Conservation (phyloP, 345 rosid genomes). For the Citrus australasica region DNA sequence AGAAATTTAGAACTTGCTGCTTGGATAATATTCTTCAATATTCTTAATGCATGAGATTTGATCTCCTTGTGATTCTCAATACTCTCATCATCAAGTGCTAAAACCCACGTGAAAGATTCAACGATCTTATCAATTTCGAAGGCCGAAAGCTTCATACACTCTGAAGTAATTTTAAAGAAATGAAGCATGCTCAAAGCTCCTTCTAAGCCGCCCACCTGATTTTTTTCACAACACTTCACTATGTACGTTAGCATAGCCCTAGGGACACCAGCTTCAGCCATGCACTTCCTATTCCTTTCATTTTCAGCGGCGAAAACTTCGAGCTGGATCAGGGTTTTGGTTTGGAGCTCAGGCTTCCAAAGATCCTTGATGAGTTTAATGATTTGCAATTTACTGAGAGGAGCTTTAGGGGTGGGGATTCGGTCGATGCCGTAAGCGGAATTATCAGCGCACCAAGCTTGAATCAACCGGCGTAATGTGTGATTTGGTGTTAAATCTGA, state of each 20-base stretch:
- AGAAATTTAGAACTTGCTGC: constrained; percentile 32
- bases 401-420: constrained; percentile 55
- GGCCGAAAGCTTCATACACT: constrained; percentile 19
- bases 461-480: constrained; percentile 65
- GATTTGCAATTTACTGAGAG: constrained; percentile 35
- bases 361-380: constrained; percentile 37
- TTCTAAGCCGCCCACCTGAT: constrained; percentile 27
- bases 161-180: constrained; percentile 34
- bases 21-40: constrained; percentile 36
- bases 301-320: constrained; percentile 46
- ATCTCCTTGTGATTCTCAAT: constrained; percentile 17
- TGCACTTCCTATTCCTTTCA: constrained; percentile 43
- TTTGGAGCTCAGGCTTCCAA: constrained; percentile 12
- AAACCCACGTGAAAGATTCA: constrained; percentile 50
- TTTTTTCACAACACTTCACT: constrained; percentile 23
- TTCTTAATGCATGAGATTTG: constrained; percentile 40
- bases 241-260: constrained; percentile 34
- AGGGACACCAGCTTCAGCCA: constrained; percentile 52
- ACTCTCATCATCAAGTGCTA: constrained; percentile 19
- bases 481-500: constrained; percentile 78
- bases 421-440: constrained; percentile 42
- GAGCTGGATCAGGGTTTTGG: constrained; percentile 32
- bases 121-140: constrained; percentile 31
- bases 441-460: constrained; percentile 63
- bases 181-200: constrained; percentile 52